These are phyloP conservation scores for Prillingera fragicola DNA, from an alignment of 1,284 basidiomycete genomes.

Conservation along the genomic window DNA sequence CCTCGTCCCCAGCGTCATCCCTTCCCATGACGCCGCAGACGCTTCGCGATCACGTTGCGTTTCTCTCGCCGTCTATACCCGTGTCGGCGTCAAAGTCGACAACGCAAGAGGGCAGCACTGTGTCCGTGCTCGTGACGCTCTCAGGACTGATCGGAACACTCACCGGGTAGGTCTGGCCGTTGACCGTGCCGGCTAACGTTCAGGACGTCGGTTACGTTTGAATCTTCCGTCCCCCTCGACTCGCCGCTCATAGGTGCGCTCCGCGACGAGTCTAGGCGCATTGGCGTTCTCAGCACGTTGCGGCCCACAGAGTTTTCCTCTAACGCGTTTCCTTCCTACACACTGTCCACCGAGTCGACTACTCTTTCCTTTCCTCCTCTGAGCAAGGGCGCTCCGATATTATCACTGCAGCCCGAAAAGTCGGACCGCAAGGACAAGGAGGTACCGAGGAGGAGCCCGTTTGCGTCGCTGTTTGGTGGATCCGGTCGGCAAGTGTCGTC, in stretches of 20 bases:
- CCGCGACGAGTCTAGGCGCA: slow-evolving; percentile 53
- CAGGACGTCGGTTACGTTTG: slow-evolving; percentile 24
- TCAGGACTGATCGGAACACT: slow-evolving; percentile 72
- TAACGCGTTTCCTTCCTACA: slow-evolving; percentile 55
- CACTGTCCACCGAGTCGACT: slow-evolving; percentile 53
- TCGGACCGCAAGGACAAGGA: slow-evolving; percentile 22
- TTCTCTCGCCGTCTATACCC: slow-evolving; percentile 41
- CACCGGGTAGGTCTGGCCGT: slow-evolving; percentile 49
- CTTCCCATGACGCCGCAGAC: slow-evolving; percentile 62
- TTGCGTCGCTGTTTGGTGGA: slow-evolving; percentile 42
- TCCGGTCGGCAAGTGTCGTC: too few relatives aligned
- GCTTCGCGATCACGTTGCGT: slow-evolving; percentile 68
- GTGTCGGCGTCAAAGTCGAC: slow-evolving; percentile 47
- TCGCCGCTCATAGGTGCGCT: slow-evolving; percentile 61
- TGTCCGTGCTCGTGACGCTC: slow-evolving; percentile 61
- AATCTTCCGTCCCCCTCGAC: slow-evolving; percentile 53
- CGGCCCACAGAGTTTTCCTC: slow-evolving; percentile 36
- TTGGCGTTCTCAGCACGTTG: slow-evolving; percentile 34
- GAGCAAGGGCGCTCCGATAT: slow-evolving; percentile 20
- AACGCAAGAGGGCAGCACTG: slow-evolving; percentile 50
- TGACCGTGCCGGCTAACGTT: not conserved
- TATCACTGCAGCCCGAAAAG: slow-evolving; percentile 7
- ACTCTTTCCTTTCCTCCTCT: slow-evolving; percentile 63
- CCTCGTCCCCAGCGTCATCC: slow-evolving; percentile 54
- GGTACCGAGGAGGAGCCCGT: slow-evolving; percentile 35